A percentile compares a stretch with the other conserved stretches of the same genome.
Conservation (phyloP, 306 rosid genomes). For the Alnus glutinosa region DNA sequence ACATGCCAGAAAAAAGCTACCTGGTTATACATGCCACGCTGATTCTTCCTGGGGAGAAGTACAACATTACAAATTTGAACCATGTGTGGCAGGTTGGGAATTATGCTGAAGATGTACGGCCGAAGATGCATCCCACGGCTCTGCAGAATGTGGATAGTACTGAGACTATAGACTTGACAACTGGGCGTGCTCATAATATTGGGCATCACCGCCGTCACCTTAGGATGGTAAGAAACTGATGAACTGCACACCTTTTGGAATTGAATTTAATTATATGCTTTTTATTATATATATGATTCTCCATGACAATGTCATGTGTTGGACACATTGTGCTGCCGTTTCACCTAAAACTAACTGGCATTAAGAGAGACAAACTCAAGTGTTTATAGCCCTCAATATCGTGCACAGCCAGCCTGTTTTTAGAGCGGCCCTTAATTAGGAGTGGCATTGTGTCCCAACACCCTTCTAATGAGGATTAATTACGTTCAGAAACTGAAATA, state of each 20-base stretch:
- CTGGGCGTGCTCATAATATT: not conserved
- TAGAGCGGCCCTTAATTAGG: too few species aligned
- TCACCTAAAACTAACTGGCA: too few species aligned
- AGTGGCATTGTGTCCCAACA: too few species aligned
- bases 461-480: too few species aligned
- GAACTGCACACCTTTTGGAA: not conserved
- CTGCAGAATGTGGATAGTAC: conserved; percentile 65
- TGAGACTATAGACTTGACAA: conserved; percentile 48
- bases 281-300: not conserved
- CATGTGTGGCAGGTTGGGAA: conserved; percentile 86
- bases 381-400: too few species aligned
- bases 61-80: conserved; percentile 36
- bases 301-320: not conserved
- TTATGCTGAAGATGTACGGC: conserved; percentile 9
- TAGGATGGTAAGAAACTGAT: conserved; percentile 42
- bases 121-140: conserved; percentile 37
- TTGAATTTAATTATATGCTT: not conserved
- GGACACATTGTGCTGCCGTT: too few species aligned
- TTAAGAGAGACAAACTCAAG: too few species aligned
- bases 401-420: too few species aligned
- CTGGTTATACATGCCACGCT: conserved; percentile 40
- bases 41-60: conserved; percentile 19
- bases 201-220: conserved; percentile 35
- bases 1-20: not conserved
- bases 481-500: too few species aligned